Base-by-base conservation (phyloP, 345 rosid genomes). In the Jatropha curcas region DNA sequence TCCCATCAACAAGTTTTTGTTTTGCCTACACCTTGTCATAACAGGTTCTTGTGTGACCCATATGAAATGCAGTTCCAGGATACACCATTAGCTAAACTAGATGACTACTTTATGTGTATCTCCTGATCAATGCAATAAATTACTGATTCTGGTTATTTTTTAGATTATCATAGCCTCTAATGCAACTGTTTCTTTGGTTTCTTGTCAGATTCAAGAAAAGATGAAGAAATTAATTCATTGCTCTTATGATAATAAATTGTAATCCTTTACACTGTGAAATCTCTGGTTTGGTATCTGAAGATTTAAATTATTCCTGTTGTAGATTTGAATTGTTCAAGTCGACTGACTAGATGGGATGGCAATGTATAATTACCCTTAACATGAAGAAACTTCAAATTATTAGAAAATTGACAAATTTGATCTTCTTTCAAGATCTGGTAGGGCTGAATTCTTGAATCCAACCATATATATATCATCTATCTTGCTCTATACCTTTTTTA, bases 121-220 rank as follows among this genome's bases (percentile, higher is more conserved):
- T 10, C 24, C 48, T 62, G 37, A 14, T 27, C 4, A 37, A 65
- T 58, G 22, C 55, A 8, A 20, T 28, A 17, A 19, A 67, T 31
- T 53, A 4, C 25, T 67, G 31, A 22, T 51, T 43, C 4, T 60
- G 14, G 20, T 41, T 25, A 33, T 35, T 14, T 58, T 41, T 30
- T 14, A 28, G 27, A 16, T 46, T 66, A 1, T 61, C 4, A 9
- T 46, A 16, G n/a, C 22, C 11, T 61, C 31, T 63, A 17, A 72
- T 37, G 62, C 14, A 57, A 35, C 22, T 45, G 24, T 62, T 28
- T 37, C 68, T 66, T 59, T 35, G 34, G 60, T 41, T 71, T 53
- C 30, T 50, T 67, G 31, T 76, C 87, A 79, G 87, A 82, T 65
- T n/a, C 67, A 82, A 60, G 74, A 70, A 60, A 70, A 72, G 83